A percentile compares a stretch with the other conserved stretches of the same genome.
phyloP scores from a whole-genome alignment of 108 stramenopile genomes.

The Aurantiochytrium sp. region DNA sequence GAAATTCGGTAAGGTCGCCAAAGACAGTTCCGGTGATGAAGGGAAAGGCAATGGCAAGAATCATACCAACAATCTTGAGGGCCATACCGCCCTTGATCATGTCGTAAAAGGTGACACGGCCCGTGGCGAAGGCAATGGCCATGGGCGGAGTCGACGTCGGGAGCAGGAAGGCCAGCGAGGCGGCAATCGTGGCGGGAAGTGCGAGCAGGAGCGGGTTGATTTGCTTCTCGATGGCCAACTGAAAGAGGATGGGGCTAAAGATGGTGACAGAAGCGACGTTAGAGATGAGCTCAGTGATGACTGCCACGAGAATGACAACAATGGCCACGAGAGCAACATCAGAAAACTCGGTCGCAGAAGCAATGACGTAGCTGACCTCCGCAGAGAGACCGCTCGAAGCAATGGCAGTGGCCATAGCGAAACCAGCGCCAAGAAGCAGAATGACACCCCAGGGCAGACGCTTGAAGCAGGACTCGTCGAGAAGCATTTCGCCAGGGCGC shows the following conservation, averaged over 20 bases:
- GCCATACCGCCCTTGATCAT: not conserved
- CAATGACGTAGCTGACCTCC: not conserved
- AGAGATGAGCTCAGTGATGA: not conserved
- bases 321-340: not conserved
- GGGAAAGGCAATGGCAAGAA: not conserved
- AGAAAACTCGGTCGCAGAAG: not conserved
- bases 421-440: not conserved
- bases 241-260: not conserved
- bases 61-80: not conserved
- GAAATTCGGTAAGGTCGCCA: not conserved
- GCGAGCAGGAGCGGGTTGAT: not conserved
- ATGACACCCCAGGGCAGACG: not conserved
- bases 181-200: not conserved
- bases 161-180: not conserved
- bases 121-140: not conserved
- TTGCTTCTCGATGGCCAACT: not conserved
- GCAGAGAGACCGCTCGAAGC: not conserved
- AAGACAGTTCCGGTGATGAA: not conserved
- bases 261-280: not conserved
- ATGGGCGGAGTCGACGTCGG: not conserved
- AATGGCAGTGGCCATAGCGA: not conserved
- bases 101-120: not conserved
- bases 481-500: not conserved
- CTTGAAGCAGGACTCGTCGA: not conserved
- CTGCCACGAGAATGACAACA: not conserved